A percentile compares a stretch with the other conserved stretches of the same genome.
phyloP scores from a whole-genome alignment of 495 filamentous ascomycete genomes.

The Glonium stellatum region DNA sequence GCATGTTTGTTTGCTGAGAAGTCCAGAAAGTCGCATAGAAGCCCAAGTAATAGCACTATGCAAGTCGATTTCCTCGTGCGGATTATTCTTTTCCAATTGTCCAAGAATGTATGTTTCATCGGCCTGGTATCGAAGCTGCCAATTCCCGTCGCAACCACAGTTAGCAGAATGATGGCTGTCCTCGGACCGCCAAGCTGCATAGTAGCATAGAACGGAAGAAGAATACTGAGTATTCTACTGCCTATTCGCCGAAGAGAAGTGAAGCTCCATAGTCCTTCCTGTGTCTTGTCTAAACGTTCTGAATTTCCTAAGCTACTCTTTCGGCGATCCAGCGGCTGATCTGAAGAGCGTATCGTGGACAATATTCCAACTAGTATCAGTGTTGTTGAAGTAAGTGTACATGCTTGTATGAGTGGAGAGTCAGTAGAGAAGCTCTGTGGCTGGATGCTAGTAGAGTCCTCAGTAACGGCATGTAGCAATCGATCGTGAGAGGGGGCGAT shows the following conservation, averaged over 20 bases:
- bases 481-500: background rate
- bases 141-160: constrained; percentile 40
- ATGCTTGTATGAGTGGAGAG: constrained; percentile 29
- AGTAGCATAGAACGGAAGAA: constrained; percentile 51
- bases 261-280: constrained; percentile 3
- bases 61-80: constrained; percentile 31
- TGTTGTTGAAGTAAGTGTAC: constrained; percentile 37
- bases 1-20: background rate
- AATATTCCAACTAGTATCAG: constrained; percentile 38
- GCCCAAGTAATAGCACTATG: constrained; percentile 14
- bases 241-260: constrained; percentile 7
- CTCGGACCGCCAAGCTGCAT: constrained; percentile 51
- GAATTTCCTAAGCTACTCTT: constrained; percentile 24
- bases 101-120: constrained; percentile 20
- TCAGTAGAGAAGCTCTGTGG: background rate
- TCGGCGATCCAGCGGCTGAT: constrained; percentile 32
- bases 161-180: constrained; percentile 45
- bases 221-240: constrained; percentile 35
- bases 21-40: constrained; percentile 21
- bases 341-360: constrained; percentile 30
- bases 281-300: background rate
- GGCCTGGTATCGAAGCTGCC: constrained; percentile 24
- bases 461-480: constrained; percentile 6
- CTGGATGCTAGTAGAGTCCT: background rate
- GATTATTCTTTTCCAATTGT: constrained; percentile 30